Base-by-base conservation (phyloP, 768 basidiomycete genomes). In the Candolleomyces eurysporus region DNA sequence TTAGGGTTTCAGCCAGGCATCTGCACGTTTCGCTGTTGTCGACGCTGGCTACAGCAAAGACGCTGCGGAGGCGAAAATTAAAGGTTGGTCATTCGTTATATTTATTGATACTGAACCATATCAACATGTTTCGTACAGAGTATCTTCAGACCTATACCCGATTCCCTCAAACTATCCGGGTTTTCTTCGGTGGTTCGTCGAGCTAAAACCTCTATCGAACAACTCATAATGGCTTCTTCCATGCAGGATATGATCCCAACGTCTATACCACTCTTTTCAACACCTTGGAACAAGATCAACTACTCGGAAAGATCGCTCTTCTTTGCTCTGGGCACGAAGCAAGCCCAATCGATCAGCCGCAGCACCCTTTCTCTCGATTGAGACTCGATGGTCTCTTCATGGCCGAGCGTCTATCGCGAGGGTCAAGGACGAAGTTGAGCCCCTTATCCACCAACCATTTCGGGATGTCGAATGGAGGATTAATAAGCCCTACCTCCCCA, bases 1-100 rank as follows among this genome's bases (percentile, higher is more conserved):
- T 50, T 64, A 84, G 80, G 88, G 91, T 46, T 90, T 93, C 65
- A 89, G 85, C 61, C 86, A 89, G 68, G 80, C 88, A 7, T 90
- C 88, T 26, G 86, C 89, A 14, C 82, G 89, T 48, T 92, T 92
- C 73, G 76, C 79, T 39, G 71, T 86, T 63, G 82, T 90, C 57
- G 91, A 92, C 70, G 86, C 87, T 50, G 89, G 90, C 26, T 78
- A 79, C 57, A 79, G 80, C 58, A 85, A 82, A 36, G 36, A 36
- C 49, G 79, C 80, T 31, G 76, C 82, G 5, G 87, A 86, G 68
- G 75, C 78, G 22, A 93, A 92, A 72, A 86, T 93, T 61, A 84
- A 83, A 79, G 91, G 91, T 89, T 48, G 48, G 66, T 42, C 40
- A 31, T 36, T 46, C 13, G 11, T 36, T 19, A 14, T 8, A 9